Evolutionary conservation across 352 stramenopile species (phyloP).

Genomic region (Pythium dissotocum): DNA sequence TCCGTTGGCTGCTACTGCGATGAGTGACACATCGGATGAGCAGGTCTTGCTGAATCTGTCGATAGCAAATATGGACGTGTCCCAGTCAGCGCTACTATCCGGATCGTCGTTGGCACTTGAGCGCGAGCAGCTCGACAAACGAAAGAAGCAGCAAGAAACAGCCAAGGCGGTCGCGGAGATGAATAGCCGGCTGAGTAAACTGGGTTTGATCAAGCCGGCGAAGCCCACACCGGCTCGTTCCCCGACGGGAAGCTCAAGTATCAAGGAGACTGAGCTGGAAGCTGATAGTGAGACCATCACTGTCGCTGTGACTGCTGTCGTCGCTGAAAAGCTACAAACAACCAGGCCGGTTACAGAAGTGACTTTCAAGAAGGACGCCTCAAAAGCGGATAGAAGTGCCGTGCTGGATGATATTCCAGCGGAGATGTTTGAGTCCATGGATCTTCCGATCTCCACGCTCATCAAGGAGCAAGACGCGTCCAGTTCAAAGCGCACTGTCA

Average conservation of each 20-base stretch:
- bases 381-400: neutral
- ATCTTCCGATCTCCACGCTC: conserved; percentile 23
- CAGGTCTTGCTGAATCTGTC: conserved; percentile 17
- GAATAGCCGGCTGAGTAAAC: conserved; percentile 63
- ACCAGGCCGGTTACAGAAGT: neutral
- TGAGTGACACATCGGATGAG: neutral
- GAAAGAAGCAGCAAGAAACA: conserved; percentile 72
- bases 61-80: conserved; percentile 31
- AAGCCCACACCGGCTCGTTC: conserved; percentile 16
- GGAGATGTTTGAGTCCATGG: conserved; percentile 54
- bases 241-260: neutral
- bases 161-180: conserved; percentile 74
- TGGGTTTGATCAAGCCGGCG: conserved; percentile 47
- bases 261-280: neutral
- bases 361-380: neutral
- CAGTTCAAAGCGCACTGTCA: neutral
- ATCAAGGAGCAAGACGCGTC: conserved; percentile 1
- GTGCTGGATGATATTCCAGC: conserved; percentile 31
- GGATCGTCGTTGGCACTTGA: conserved; percentile 58
- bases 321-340: neutral
- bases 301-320: neutral
- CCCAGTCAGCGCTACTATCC: conserved; percentile 34
- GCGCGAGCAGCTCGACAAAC: conserved; percentile 68
- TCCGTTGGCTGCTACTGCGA: neutral
- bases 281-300: neutral